Conservation (phyloP, 768 basidiomycete genomes). For the Auricularia auricula-judae region DNA sequence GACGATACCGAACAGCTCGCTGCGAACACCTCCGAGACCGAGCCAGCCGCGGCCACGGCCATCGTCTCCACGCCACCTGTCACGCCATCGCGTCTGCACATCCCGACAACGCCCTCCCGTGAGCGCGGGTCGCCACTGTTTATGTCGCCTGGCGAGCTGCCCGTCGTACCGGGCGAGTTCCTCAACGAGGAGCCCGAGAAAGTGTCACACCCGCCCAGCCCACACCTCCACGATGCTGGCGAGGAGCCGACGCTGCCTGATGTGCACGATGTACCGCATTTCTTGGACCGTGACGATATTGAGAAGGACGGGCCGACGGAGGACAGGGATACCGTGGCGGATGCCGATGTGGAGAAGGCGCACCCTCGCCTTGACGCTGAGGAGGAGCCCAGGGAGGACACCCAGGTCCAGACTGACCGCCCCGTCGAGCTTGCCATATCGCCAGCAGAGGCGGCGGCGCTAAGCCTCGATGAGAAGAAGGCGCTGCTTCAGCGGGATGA, state of each 20-base stretch:
- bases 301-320: neutral
- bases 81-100: too few species aligned
- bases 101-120: neutral
- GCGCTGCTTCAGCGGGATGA: neutral
- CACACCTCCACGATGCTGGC: neutral
- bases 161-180: neutral
- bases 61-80: too few species aligned
- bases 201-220: neutral
- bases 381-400: neutral
- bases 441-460: neutral
- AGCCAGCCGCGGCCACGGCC: too few species aligned
- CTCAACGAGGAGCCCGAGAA: neutral
- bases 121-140: neutral
- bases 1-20: too few species aligned
- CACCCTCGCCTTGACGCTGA: neutral
- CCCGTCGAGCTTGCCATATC: neutral
- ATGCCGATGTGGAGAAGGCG: neutral
- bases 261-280: neutral
- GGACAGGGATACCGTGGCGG: neutral
- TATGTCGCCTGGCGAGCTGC: neutral
- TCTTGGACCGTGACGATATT: neutral
- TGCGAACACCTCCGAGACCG: too few species aligned
- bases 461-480: neutral
- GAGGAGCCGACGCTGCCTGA: neutral
- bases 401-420: neutral